Base-by-base conservation (phyloP, 257 asterid species). In the Przewalskia tangutica region DNA sequence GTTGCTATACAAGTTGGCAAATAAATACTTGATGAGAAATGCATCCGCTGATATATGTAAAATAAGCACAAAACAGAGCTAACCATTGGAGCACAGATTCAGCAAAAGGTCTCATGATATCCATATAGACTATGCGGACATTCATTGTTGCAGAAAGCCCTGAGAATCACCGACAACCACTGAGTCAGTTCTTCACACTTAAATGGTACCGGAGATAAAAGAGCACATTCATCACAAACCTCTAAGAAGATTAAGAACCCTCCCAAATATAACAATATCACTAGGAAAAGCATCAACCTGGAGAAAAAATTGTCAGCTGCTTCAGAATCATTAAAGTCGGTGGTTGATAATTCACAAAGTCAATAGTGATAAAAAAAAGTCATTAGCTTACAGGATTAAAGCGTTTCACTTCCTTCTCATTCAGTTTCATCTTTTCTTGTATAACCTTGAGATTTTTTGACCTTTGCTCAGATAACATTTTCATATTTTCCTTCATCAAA, bases 231-330 rank as follows among this genome's bases (percentile, higher is more conserved):
- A 88, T 82, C 82, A 18, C 56, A 84, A 83, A 93, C 99, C 99
- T 91, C 99, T 89, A 70, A 95, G 97, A 82, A 95, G 97, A 90
- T 95, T 95, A 88, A 95, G 88, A 82, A 95, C 98, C 83, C 99
- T 90, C 81, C 95, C 84, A 88, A 95, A 95, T 89, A 95, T 95
- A 86, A 95, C 92, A 82, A 94, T 92, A 87, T 95, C 99, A 80
- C 99, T 98, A 12, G 99, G 99, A 87, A 95, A 95, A 86, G 99
- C 98, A 90, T 95, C 98, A 80, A 95, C 93, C 99, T 95, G 93
- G 82, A 84, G 67, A 88, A 76, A 71, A 38, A 76, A 46, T 54
- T 79, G 12, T 77, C 58, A 81, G 85, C 11, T 62, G 81, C 77
- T 56, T 70, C 48, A 59, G 54, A 81, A 85, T 63, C 53, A 75